These are phyloP conservation scores for Sesbania bispinosa DNA, from an alignment of 306 rosid species.

Conservation along the genomic window DNA sequence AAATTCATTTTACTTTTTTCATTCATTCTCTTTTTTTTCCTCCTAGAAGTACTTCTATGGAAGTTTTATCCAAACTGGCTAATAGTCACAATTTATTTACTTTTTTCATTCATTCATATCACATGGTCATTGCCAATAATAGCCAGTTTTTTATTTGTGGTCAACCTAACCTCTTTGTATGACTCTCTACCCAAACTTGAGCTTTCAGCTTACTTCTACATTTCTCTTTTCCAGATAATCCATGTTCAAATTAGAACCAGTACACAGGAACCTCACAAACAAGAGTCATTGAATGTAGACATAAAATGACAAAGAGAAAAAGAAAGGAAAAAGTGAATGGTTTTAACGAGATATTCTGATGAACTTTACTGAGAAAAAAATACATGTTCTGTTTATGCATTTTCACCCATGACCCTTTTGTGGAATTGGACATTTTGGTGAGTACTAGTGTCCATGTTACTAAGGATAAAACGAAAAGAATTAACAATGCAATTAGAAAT, in stretches of 20 bases:
- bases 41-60: no score
- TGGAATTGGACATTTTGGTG: background rate
- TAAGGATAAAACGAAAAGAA: background rate
- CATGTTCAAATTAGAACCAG: no score
- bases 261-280: background rate
- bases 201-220: background rate
- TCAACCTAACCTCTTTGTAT: background rate
- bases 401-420: background rate
- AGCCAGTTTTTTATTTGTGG: background rate
- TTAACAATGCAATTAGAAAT: background rate
- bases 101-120: no score
- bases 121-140: background rate
- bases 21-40: no score
- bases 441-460: background rate
- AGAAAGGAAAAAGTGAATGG: background rate
- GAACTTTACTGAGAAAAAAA: background rate
- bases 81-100: no score
- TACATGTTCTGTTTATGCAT: background rate
- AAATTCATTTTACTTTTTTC: no score
- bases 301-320: background rate
- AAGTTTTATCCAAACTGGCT: no score
- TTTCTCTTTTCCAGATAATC: background rate
- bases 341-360: background rate
- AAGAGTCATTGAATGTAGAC: no score
- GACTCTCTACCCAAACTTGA: background rate